Evolutionary conservation across 768 basidiomycete species (phyloP), one percentile per base, ranked within the genome.

Genomic region (Leucosporidium creatinivorum): DNA sequence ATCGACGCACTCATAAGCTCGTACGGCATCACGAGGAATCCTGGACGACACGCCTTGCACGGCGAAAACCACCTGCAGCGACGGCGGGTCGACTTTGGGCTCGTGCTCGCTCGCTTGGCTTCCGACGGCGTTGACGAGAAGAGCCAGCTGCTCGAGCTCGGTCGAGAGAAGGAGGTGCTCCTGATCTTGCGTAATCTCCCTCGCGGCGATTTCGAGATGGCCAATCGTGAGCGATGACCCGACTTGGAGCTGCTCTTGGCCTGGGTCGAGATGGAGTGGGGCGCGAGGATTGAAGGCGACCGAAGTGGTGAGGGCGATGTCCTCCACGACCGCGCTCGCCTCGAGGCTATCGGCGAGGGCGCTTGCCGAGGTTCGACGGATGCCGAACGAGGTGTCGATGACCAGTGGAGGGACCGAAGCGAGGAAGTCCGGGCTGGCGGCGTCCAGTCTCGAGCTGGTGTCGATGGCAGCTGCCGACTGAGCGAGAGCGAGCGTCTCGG

Each of bases 21-120:
- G 85, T 36, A 92, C 81, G 33, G 87, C 89, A 72, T 89, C 92
- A 30, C 89, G 86, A 5, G 90, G 90, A 28, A 92, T 85, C 63
- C 82, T 65, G 48, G 69, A 55, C 4, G 66, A 58, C 17, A 75
- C 25, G 3, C 58, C 58, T 4, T 68, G 51, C 15, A 74, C 58
- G 3, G 58, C 59, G 36, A 75, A 28, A 9, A 74, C 57, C 17
- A 63, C 47, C 19, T 64, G 67, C 3, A 58, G 33, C 36, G 58
- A 47, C 0, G 65, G 58, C 19, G 30, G 1, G 2, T 63, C 67
- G 51, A 51, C 31, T 15, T 23, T 28, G 2, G 21, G 15, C 15
- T 15, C 18, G 31, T 49, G 56, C 1, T 58, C 25, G n/a, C 49
- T 36, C 15, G 56, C 56, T 1, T 58, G 63, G 18, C 31, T 25